Base-by-base conservation (phyloP, 2,329 filamentous ascomycete genomes). In the Xylariaceae sp. region DNA sequence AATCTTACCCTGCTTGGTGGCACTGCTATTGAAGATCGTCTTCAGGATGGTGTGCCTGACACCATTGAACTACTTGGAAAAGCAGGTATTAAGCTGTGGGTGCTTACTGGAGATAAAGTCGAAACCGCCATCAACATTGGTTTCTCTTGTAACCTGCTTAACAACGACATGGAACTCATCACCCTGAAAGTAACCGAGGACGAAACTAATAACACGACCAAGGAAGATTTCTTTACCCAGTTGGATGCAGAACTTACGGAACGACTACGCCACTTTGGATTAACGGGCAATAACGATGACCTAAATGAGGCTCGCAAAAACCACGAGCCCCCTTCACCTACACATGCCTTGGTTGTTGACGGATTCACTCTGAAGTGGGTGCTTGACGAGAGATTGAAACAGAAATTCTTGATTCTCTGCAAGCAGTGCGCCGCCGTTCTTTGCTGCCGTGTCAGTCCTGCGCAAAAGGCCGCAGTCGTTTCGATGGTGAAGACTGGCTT, bases 121-220 rank as follows among this genome's bases (percentile, higher is more conserved):
- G 94, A 99, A 76, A 99, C 94, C 23, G 94, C 95, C 59, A 99
- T 99, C 85, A 99, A 99, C 77, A 99, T 99, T 71, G 94, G 94
- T 2, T 99, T 97, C 76, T 99, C 95, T 9, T 99, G 95, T 79
- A 99, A 99, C 68, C 81, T 99, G 37, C 83, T 99, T 57, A 92
- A 93, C 75, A 99, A 97, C 74, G 90, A 96, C 67, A 97, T 99
- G 94, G 94, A 99, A 67, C 79, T 99, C 62, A 89, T 99, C 64
- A 85, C 96, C 53, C 81, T 99, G 67, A 95, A 95, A 71, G 82
- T 94, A 35, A 84, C 89, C 1, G 90, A 96, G 64, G 88, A 92
- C 57, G 82, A 87, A 61, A 71, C 77, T 8, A 76, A 82, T 13
- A 69, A 77, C 18, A 76, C 76, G 0, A 62, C 73, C 0, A 77